Conservation (phyloP, 768 basidiomycete species). For the Xerocomellus dryophilus region DNA sequence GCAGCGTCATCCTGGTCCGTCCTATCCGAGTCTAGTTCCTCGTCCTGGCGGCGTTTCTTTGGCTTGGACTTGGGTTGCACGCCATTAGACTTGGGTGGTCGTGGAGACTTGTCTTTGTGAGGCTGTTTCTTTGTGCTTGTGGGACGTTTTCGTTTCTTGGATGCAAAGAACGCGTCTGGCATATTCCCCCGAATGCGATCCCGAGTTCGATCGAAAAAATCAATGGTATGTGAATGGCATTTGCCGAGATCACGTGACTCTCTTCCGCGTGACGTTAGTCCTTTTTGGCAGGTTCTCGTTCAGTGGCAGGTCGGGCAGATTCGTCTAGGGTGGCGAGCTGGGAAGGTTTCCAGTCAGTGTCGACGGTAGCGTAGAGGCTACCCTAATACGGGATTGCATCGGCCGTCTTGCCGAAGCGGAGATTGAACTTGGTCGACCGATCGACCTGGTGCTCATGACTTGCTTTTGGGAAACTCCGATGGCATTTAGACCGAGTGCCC, state of each 20-base stretch:
- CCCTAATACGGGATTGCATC: too few relatives aligned
- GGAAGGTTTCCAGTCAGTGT: too few relatives aligned
- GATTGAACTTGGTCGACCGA: too few relatives aligned
- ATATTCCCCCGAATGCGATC: constrained; percentile 35
- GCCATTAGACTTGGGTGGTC: constrained; percentile 25
- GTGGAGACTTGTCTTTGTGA: constrained; percentile 4
- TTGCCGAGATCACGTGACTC: constrained; percentile 3
- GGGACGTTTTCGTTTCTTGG: constrained; percentile 60
- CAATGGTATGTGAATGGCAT: constrained; percentile 4
- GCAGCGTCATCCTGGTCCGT: constrained; percentile 50
- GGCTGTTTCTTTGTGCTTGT: constrained; percentile 28
- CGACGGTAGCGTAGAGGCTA: too few relatives aligned
- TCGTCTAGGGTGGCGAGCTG: too few relatives aligned
- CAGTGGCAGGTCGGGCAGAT: too few relatives aligned
- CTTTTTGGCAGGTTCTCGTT: background rate
- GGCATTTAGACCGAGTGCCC: constrained; percentile 4
- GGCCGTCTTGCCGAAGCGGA: too few relatives aligned
- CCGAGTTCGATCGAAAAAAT: constrained; percentile 22
- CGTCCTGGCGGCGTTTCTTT: constrained; percentile 40
- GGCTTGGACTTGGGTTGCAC: constrained; percentile 15
- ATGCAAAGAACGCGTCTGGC: constrained; percentile 83
- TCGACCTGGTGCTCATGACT: background rate
- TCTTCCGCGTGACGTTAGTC: background rate
- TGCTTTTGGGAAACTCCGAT: constrained; percentile 7
- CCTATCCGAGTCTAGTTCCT: constrained; percentile 65